Conservation (phyloP, 192 early-diverging fungal genomes). For the Phlyctochytrium bullatum region DNA sequence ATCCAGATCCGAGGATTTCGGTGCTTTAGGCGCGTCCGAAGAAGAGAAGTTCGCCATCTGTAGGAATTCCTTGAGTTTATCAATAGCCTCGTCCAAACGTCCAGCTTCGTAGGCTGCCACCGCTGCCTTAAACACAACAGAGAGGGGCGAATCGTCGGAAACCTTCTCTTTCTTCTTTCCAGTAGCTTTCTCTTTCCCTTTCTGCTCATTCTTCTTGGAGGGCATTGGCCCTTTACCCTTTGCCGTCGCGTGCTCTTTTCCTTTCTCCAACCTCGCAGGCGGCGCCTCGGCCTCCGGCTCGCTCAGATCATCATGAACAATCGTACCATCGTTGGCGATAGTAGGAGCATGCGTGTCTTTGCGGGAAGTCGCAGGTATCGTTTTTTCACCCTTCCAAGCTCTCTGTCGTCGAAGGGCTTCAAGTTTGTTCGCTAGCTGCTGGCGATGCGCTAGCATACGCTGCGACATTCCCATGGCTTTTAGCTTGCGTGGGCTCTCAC, state of each 20-base stretch:
- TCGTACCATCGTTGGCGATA: neutral
- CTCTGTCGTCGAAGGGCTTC: constrained; percentile 6
- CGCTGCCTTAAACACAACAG: neutral
- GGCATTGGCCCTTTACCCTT: neutral
- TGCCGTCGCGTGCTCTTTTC: too few species aligned
- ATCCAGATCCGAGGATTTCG: constrained; percentile 15
- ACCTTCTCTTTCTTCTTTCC: constrained; percentile 4
- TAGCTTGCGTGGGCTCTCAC: constrained; percentile 33
- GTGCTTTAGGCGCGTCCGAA: too few species aligned
- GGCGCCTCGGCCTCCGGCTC: too few species aligned
- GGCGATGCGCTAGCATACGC: constrained; percentile 13
- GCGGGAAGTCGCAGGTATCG: too few species aligned
- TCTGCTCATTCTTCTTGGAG: neutral
- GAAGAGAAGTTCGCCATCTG: too few species aligned
- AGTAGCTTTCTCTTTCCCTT: neutral
- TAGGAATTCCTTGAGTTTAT: neutral
- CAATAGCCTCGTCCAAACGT: neutral
- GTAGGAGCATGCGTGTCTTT: neutral
- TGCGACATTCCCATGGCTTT: constrained; percentile 34
- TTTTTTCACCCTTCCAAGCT: constrained; percentile 10
- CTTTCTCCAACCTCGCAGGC: too few species aligned
- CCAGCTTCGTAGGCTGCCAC: neutral
- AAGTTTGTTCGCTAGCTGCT: constrained; percentile 9
- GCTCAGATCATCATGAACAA: constrained; percentile 31
- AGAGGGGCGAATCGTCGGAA: constrained; percentile 4